Base-by-base conservation (phyloP, 2,329 filamentous ascomycete species). In the Thielaviopsis euricoi region DNA sequence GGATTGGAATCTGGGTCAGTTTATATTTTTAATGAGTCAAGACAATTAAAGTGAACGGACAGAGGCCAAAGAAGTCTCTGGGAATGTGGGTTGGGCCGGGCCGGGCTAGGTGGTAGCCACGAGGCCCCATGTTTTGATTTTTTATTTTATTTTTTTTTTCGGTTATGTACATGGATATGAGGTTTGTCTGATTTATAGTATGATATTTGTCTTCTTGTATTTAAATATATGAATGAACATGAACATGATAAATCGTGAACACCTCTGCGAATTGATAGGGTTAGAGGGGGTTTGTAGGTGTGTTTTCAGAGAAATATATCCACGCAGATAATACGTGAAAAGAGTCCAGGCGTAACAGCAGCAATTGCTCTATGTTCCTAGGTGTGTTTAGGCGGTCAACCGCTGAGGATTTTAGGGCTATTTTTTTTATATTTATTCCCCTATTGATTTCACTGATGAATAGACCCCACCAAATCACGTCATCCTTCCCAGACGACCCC, bases 391-490 rank as follows among this genome's bases (percentile, higher is more conserved):
- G 29, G 29, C 29, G 29, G 29, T 33, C 29, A 6, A 33, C 7
- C 29, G 29, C 29, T 33, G 29, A 33, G 9, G 29, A 2, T 33
- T 33, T 33, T 10, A 10, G 29, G 29, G 29, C 29, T 33, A 2
- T 33, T 33, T 33, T 10, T 33, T 10, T 33, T 33, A 2, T 33
- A 6, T 26, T 17, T 4, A 12, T 43, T 43, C 29, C 7, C 15
- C 15, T n/a, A 17, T 43, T 43, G 13, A 48, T 43, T 17, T 9
- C 4, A 15, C 7, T 21, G 19, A 48, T 9, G 13, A 46, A 23
- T 1, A 22, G 43, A 55, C 43, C 54, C 54, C 43, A 56, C 43
- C 43, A 33, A 56, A 56, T 23, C 54, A 56, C 43, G 54, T 56
- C 54, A 56, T 56, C 33, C 40, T 13, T 40, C 22, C 13, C 40